phyloP scores from a whole-genome alignment of 306 rosid species.

The Lupinus albus region DNA sequence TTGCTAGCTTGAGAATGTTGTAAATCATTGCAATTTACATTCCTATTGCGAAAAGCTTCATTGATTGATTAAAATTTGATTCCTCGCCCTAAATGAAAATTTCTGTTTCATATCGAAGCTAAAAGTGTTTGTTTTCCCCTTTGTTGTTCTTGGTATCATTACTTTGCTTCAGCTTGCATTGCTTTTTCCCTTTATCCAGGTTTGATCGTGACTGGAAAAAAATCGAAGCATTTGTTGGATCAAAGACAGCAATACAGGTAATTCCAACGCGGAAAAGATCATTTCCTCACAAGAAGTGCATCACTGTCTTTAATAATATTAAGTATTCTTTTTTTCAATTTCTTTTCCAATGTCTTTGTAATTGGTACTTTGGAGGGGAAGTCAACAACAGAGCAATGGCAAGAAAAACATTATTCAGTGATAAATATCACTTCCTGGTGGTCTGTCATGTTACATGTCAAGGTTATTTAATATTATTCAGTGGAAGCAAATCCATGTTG shows the following conservation, averaged over 20 bases:
- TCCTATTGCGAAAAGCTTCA: constrained; percentile 8
- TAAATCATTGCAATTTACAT: neutral
- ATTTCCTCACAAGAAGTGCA: neutral
- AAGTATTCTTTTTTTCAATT: constrained; percentile 12
- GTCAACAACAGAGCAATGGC: neutral
- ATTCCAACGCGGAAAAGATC: constrained; percentile 12
- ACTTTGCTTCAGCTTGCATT: neutral
- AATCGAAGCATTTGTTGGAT: constrained; percentile 83
- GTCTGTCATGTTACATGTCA: constrained; percentile 10
- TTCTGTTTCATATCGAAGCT: neutral
- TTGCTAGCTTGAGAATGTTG: neutral
- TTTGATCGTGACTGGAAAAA: constrained; percentile 95
- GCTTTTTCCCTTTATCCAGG: constrained; percentile 41
- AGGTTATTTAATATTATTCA: neutral
- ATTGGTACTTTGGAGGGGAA: constrained; percentile 10
- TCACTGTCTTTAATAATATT: neutral
- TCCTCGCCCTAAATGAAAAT: neutral
- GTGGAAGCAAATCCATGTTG: neutral
- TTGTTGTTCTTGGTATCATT: neutral
- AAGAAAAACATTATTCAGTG: constrained; percentile 12
- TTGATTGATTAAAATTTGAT: constrained; percentile 1
- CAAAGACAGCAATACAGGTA: constrained; percentile 88
- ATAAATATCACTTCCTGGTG: neutral
- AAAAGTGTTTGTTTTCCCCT: neutral
- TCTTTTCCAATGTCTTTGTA: neutral